Evolutionary conservation across 1,284 basidiomycete genomes (phyloP).

Genomic region (Rhodofomes roseus): DNA sequence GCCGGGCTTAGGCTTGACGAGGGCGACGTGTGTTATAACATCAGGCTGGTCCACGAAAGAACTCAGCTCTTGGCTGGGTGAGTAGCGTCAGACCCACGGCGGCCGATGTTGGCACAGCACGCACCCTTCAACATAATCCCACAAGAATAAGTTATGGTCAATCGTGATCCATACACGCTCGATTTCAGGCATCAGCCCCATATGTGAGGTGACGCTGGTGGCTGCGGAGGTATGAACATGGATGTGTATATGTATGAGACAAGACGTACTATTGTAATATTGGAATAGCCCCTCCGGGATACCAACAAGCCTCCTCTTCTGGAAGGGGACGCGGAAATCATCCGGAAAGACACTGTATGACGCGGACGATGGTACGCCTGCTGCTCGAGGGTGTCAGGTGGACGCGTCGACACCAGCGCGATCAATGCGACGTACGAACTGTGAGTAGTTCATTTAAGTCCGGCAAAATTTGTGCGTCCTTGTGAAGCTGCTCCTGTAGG

Average conservation of each 20-base stretch:
- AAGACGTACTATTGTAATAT: conserved; percentile 68
- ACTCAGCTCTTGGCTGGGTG: conserved; percentile 71
- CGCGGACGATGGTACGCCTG: conserved; percentile 61
- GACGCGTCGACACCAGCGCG: conserved; percentile 7
- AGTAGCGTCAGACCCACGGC: not conserved
- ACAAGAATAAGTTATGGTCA: conserved; percentile 92
- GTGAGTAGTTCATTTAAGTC: conserved; percentile 66
- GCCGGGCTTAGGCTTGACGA: conserved; percentile 75
- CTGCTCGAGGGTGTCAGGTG: conserved; percentile 28
- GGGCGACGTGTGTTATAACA: conserved; percentile 82
- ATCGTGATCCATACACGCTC: conserved; percentile 95
- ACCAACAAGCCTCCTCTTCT: conserved; percentile 69
- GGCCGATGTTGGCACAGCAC: conserved; percentile 23
- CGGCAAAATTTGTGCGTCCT: conserved; percentile 69
- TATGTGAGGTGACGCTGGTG: conserved; percentile 57
- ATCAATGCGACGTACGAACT: conserved; percentile 40
- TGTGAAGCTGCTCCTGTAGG: conserved; percentile 61
- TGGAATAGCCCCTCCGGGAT: conserved; percentile 86
- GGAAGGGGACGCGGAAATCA: conserved; percentile 77
- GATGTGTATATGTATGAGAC: not conserved
- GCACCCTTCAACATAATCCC: conserved; percentile 94
- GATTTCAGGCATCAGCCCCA: conserved; percentile 93
- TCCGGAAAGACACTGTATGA: conserved; percentile 77
- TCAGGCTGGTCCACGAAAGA: conserved; percentile 93
- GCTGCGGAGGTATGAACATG: conserved; percentile 34